A percentile compares a stretch with the other conserved stretches of the same genome.
Evolutionary conservation across 106 monocot genomes (phyloP).

Genomic region (Narthecium ossifragum): DNA sequence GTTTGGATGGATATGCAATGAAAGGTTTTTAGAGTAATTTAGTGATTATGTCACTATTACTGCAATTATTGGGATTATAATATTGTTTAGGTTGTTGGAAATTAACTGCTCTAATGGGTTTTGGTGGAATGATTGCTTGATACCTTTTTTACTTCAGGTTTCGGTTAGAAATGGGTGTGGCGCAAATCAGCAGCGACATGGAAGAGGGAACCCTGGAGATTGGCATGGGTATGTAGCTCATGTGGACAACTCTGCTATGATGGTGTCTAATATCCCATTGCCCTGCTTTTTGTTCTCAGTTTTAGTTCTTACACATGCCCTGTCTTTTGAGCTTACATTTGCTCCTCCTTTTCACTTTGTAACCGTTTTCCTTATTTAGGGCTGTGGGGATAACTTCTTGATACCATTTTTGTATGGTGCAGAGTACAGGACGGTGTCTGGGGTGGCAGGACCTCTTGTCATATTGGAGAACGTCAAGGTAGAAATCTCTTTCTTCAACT

Average conservation of each 20-base stretch:
- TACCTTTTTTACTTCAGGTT: slow-evolving; percentile 17
- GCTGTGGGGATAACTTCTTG: too few species aligned
- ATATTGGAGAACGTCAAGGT: slow-evolving; percentile 99
- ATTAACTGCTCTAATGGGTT: too few species aligned
- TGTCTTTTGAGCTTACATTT: not conserved
- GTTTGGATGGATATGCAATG: too few species aligned
- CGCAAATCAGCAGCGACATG: slow-evolving; percentile 37
- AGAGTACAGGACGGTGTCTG: slow-evolving; percentile 98
- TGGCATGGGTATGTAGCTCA: slow-evolving; percentile 73
- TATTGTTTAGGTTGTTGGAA: too few species aligned
- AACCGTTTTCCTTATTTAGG: not conserved
- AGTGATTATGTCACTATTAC: too few species aligned
- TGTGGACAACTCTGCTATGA: too few species aligned
- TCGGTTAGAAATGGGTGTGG: slow-evolving; percentile 47
- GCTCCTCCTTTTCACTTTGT: not conserved
- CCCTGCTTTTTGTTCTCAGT: not conserved
- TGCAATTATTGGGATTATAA: too few species aligned
- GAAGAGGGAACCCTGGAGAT: slow-evolving; percentile 76
- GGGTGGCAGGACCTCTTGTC: slow-evolving; percentile 96
- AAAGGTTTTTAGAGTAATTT: too few species aligned
- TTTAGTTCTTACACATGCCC: not conserved
- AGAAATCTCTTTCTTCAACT: slow-evolving; percentile 1
- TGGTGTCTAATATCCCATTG: too few species aligned
- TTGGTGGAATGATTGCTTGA: too few species aligned
- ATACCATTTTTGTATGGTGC: not conserved